phyloP scores from a whole-genome alignment of 257 asterid genomes.

The Dorcoceras hygrometricum region DNA sequence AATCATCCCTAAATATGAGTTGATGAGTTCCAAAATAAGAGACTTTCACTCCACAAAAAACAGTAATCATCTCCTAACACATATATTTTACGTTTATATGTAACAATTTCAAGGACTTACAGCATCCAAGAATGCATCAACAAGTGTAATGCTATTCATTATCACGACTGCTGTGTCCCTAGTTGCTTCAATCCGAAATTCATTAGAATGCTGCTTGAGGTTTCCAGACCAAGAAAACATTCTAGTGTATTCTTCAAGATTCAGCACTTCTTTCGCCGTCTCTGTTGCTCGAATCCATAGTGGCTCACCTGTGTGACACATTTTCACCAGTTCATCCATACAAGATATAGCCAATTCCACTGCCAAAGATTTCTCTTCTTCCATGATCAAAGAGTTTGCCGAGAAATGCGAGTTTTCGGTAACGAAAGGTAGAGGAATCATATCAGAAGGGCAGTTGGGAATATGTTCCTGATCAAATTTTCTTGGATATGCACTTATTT shows the following conservation, averaged over 20 bases:
- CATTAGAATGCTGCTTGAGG: slow-evolving; percentile 29
- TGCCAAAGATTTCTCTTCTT: slow-evolving; percentile 72
- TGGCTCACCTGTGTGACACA: slow-evolving; percentile 64
- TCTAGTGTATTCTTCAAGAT: slow-evolving; percentile 45
- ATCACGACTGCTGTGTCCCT: slow-evolving; percentile 73
- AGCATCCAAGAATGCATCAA: slow-evolving; percentile 85
- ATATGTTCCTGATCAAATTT: slow-evolving; percentile 47
- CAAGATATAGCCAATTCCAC: slow-evolving; percentile 66
- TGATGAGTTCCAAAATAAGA: no score
- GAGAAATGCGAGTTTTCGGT: slow-evolving; percentile 51
- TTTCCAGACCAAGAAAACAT: slow-evolving; percentile 63
- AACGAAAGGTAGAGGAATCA: slow-evolving; percentile 51
- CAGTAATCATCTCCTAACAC: background rate
- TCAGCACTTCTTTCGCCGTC: slow-evolving; percentile 39
- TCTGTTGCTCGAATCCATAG: slow-evolving; percentile 53
- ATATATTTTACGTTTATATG: no score
- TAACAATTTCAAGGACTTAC: slow-evolving; percentile 35
- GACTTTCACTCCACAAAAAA: background rate
- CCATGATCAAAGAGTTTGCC: slow-evolving; percentile 48
- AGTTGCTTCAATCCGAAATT: slow-evolving; percentile 62
- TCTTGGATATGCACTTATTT: slow-evolving; percentile 50
- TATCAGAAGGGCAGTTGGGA: slow-evolving; percentile 31
- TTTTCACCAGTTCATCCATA: slow-evolving; percentile 56
- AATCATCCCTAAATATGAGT: no score
- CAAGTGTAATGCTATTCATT: slow-evolving; percentile 87